phyloP scores from a whole-genome alignment of 2,329 filamentous ascomycete genomes.

The Aureobasidium sp. region DNA sequence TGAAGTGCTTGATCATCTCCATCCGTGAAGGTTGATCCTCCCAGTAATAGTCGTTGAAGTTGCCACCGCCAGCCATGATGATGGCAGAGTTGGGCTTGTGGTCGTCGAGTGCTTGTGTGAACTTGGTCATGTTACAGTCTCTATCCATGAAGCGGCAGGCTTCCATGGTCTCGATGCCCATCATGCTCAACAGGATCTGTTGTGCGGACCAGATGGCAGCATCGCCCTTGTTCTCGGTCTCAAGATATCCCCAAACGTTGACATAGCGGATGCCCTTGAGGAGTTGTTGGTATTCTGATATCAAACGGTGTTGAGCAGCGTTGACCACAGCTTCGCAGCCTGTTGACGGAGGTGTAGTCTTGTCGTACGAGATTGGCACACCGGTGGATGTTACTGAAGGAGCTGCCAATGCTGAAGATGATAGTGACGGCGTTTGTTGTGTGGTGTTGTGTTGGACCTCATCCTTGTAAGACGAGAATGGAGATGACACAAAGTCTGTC shows the following conservation, averaged over 20 bases:
- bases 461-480: slow-evolving; percentile 2
- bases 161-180: slow-evolving; percentile 11
- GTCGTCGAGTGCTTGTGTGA: slow-evolving; percentile 1
- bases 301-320: neutral
- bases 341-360: neutral
- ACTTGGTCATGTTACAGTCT: slow-evolving; percentile 9
- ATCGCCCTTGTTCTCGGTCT: slow-evolving; percentile 12
- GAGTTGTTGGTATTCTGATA: slow-evolving; percentile 4
- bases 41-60: slow-evolving; percentile 15
- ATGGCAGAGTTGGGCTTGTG: slow-evolving; percentile 10
- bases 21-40: slow-evolving; percentile 10
- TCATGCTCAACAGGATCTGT: slow-evolving; percentile 8
- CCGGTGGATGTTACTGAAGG: neutral
- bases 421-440: neutral
- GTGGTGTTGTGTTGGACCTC: neutral
- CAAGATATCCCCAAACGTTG: slow-evolving; percentile 11
- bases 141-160: slow-evolving; percentile 10
- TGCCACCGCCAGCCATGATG: slow-evolving; percentile 11
- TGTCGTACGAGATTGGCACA: slow-evolving; percentile 5
- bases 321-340: slow-evolving; percentile 8
- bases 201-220: slow-evolving; percentile 11
- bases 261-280: slow-evolving; percentile 12
- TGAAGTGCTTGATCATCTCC: slow-evolving; percentile 9
- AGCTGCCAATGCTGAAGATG: neutral
- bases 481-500: neutral